Evolutionary conservation across 1,139 yeast species (phyloP).

Genomic region (Pichia sp.): DNA sequence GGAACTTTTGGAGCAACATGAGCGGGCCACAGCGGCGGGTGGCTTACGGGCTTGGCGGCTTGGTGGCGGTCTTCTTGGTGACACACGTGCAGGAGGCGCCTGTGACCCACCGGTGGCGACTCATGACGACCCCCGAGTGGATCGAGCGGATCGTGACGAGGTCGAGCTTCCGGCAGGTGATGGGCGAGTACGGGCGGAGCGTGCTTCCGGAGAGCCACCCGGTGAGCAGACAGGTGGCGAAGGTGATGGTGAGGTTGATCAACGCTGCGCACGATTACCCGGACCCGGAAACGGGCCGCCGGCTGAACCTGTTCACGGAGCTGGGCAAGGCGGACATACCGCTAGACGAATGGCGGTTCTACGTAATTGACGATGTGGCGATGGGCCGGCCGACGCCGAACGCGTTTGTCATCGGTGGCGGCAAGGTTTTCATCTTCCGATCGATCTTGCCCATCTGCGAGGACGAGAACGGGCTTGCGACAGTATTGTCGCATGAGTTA

Average conservation of each 20-base stretch:
- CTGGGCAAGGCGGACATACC: slow-evolving; percentile 25
- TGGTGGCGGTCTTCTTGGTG: slow-evolving; percentile 46
- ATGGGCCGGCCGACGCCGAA: slow-evolving; percentile 59
- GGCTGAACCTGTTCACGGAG: slow-evolving; percentile 24
- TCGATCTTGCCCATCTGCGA: slow-evolving; percentile 74
- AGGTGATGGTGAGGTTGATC: slow-evolving; percentile 63
- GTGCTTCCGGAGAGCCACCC: slow-evolving; percentile 55
- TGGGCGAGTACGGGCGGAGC: slow-evolving; percentile 43
- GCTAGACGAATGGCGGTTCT: slow-evolving; percentile 68
- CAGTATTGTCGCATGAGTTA: slow-evolving; percentile 87
- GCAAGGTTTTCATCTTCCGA: slow-evolving; percentile 85
- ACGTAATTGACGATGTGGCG: slow-evolving; percentile 67
- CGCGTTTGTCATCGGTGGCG: slow-evolving; percentile 94
- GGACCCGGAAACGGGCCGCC: slow-evolving; percentile 31
- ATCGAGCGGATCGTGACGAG: slow-evolving; percentile 67
- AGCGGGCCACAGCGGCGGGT: slow-evolving; percentile 16
- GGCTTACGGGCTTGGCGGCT: slow-evolving; percentile 19
- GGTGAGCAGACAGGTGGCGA: slow-evolving; percentile 48
- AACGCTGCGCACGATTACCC: slow-evolving; percentile 45
- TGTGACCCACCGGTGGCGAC: slow-evolving; percentile 65
- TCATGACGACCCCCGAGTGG: slow-evolving; percentile 68
- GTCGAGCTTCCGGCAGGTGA: slow-evolving; percentile 57
- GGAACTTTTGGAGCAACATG: slow-evolving; percentile 8
- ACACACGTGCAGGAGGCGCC: slow-evolving; percentile 79
- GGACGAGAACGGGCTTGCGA: slow-evolving; percentile 88